These are phyloP conservation scores for Euphorbia corollata DNA, from an alignment of 441 rosid species.

Conservation along the genomic window DNA sequence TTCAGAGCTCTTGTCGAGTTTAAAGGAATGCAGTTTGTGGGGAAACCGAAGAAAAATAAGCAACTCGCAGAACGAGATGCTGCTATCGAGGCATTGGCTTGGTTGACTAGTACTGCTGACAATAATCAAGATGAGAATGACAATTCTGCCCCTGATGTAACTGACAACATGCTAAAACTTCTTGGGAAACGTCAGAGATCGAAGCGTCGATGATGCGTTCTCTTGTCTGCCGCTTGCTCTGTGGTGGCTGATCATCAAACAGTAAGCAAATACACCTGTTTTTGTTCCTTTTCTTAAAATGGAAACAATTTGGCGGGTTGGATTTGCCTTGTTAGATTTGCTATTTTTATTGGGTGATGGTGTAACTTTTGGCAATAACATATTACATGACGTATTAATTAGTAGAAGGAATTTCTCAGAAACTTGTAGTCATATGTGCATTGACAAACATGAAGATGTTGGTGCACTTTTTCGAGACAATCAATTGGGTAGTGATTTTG, in stretches of 20 bases:
- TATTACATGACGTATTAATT: not conserved
- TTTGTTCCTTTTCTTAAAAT: not conserved
- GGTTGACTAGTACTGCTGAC: conserved; percentile 83
- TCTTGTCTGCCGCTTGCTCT: not conserved
- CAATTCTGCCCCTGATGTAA: conserved; percentile 60
- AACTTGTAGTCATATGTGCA: not conserved
- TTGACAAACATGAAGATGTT: not conserved
- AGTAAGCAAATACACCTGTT: not conserved
- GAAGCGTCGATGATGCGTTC: conserved; percentile 28
- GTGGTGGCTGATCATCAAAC: not conserved
- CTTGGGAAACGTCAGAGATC: conserved; percentile 71
- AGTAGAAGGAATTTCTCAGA: not conserved
- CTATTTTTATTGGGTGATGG: not conserved
- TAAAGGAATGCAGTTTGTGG: conserved; percentile 97
- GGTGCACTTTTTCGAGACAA: no score
- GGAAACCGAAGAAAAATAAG: conserved; percentile 88
- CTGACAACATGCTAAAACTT: conserved; percentile 93
- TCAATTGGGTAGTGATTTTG: no score
- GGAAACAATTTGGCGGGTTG: not conserved
- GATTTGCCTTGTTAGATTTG: not conserved
- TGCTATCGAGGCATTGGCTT: conserved; percentile 89
- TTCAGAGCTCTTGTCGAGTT: conserved; percentile 92
- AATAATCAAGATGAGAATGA: conserved; percentile 33
- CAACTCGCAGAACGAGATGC: conserved; percentile 96
- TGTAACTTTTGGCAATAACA: not conserved